Evolutionary conservation across 805 yeast genomes (phyloP), one percentile per base, ranked within the genome.

Genomic region (Yarrowia sp.): DNA sequence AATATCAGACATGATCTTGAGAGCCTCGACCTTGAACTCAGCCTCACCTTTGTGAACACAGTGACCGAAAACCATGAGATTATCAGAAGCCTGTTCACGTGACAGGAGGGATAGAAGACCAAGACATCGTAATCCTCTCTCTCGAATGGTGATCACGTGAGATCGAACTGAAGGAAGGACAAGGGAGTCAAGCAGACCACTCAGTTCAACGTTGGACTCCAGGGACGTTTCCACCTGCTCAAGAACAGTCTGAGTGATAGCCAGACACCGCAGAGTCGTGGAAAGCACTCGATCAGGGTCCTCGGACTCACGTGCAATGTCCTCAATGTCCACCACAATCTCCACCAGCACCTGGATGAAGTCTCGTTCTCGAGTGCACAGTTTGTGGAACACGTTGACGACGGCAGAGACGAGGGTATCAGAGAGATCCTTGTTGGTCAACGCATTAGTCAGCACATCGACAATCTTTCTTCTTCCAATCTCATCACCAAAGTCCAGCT

Each of bases 401-500:
- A 90, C 83, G 12, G 85, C 81, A 46, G 84, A 83, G 35, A 87
- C 82, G 40, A 87, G 79, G 8, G 79, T 75, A 69, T 86, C 91
- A 1, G 86, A 77, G 35, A 90, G 79, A 15, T 83, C 81, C 66
- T 86, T 89, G 50, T 84, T 82, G 0, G 88, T 82, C 69, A 77
- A 63, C 2, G 77, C 73, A n/a, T 71, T 69, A 19, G 91, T 82
- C 5, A 88, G 78, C 1, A 86, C 82, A 40, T 81, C 83, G 48
- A 90, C 79, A 86, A 92, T 86, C 55, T 87, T 86, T 76, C 97
- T 84, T 75, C 97, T 85, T 22, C 98, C 97, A 58, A 90, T 85
- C 77, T 93, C 97, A 79, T 95, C 98, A 73, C 92, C 89, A 74
- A 86, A 92, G 76, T 95, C 98, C 75, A 89, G 89, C 46, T 85